Evolutionary conservation across 2,329 filamentous ascomycete genomes (phyloP), one percentile per base, ranked within the genome.

Genomic region (Botrytis pseudocinerea): DNA sequence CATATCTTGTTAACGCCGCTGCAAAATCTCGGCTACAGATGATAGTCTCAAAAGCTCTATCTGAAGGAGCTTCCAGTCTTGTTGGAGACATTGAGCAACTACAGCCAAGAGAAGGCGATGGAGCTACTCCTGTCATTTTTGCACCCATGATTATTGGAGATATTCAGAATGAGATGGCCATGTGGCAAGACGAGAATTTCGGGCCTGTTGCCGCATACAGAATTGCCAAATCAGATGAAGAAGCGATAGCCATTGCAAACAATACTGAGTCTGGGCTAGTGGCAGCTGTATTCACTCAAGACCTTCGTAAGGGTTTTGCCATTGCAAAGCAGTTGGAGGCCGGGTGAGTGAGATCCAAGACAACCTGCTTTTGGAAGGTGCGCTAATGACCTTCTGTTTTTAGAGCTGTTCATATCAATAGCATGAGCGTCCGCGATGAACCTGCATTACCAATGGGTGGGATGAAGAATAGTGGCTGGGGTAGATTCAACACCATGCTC

Each of bases 121-220:
- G 2, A 94, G 94, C 4, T 81, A 85, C 62, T 95, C 95, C 69
- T 8, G 57, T 61, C 84, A 97, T 95, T 84, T 97, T 91, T 83
- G 87, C 93, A 80, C 93, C 93, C 2, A 98, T 95, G 0, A 92
- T 98, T 54, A 88, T 98, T 74, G 90, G 92, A 12, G 92, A 92
- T 76, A 95, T 80, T 18, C 90, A 83, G 51, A 85, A 87, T 75
- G 86, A 87, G 0, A 95, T 95, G 92, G 90, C 93, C 69, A 82
- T 96, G n/a, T 95, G 91, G 82, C 83, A 87, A 77, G 89, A 84
- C 4, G 90, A 92, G 78, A 87, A 85, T 0, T 92, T 92, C 75
- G 90, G 89, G 0, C 89, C 90, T 0, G 85, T 85, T 0, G 87
- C 90, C 0, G 86, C 85, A 2, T 78, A 91, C 32, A 84, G 87